Base-by-base conservation (phyloP, 148 eudicot species). In the Rhododendron griersonianum region DNA sequence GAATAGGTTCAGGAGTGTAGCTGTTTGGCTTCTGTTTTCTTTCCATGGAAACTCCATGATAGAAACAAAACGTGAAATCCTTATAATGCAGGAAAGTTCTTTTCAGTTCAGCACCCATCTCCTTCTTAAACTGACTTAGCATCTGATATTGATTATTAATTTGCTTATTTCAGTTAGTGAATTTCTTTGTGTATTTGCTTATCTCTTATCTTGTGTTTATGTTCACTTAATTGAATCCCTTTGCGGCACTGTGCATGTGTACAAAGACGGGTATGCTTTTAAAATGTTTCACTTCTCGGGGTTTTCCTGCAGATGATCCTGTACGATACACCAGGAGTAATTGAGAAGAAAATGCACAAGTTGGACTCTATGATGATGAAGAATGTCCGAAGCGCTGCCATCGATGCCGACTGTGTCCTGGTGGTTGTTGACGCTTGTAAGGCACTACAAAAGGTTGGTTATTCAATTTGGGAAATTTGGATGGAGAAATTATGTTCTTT, bases 361-460 rank as follows among this genome's bases (percentile, higher is more conserved):
- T 88, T 97, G 91, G 98, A 97, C 88, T 74, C 96, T n/a, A 94
- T 97, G 99, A 97, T 97, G 99, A 97, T 97, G 98, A 94, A 93
- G 88, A 97, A 95, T 91, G 99, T 97, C 76, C 95, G 95, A 15
- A 93, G 93, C 85, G 99, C 99, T 83, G 92, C 98, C 21, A 81
- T 91, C 35, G 92, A 93, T 91, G 98, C 99, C 77, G 98, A 97
- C 88, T 97, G 99, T 88, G 93, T 97, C 41, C 71, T 97, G 84
- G 92, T 97, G 63, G 99, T 97, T 87, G 98, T 97, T 85, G 99
- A 97, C 88, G 98, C 98, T 16, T 90, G 93, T 89, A 94, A 92
- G 90, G 86, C 89, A 85, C 96, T 96, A 30, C 93, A 93, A 85
- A 91, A 93, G 93, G 99, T 94, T 86, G 89, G 23, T 71, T 65